Evolutionary conservation across 108 stramenopile species (phyloP).

Genomic region (Nitzschia inconspicua): DNA sequence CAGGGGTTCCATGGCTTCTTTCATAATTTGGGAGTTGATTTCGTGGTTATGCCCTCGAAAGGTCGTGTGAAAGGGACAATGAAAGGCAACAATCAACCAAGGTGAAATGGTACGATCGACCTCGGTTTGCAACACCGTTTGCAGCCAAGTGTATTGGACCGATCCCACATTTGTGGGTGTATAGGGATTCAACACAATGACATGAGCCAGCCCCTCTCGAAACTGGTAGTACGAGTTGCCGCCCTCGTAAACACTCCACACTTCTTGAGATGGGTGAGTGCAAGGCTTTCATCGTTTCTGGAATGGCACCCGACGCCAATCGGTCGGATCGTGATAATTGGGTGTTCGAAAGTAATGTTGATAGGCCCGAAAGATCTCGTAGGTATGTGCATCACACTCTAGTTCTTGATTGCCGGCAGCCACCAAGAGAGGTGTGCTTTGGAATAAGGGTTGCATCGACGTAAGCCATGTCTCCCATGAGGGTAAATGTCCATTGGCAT

Average conservation of each 20-base stretch:
- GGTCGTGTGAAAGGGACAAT: conserved; percentile 78
- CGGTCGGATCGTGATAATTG: conserved; percentile 29
- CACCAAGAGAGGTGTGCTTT: conserved; percentile 41
- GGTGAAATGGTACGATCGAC: conserved; percentile 70
- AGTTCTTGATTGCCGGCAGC: conserved; percentile 84
- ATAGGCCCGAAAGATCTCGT: conserved; percentile 55
- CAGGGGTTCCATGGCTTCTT: conserved; percentile 73
- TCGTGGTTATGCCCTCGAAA: conserved; percentile 61
- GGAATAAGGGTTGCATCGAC: conserved; percentile 45
- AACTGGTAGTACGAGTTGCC: conserved; percentile 83
- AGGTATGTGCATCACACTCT: conserved; percentile 44
- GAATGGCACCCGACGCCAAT: conserved; percentile 18
- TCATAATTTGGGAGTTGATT: conserved; percentile 34
- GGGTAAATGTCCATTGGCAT: conserved; percentile 58
- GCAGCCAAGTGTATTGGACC: conserved; percentile 67
- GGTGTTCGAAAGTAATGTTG: conserved; percentile 74
- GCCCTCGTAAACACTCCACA: conserved; percentile 44
- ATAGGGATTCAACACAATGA: conserved; percentile 76
- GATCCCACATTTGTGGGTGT: conserved; percentile 41
- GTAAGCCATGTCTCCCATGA: conserved; percentile 67
- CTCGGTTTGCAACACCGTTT: conserved; percentile 19
- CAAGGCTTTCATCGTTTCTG: conserved; percentile 7
- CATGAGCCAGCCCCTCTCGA: conserved; percentile 59
- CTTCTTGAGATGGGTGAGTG: conserved; percentile 26
- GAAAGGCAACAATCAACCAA: conserved; percentile 74